Conservation (phyloP, 345 rosid genomes). For the Kernera saxatilis region DNA sequence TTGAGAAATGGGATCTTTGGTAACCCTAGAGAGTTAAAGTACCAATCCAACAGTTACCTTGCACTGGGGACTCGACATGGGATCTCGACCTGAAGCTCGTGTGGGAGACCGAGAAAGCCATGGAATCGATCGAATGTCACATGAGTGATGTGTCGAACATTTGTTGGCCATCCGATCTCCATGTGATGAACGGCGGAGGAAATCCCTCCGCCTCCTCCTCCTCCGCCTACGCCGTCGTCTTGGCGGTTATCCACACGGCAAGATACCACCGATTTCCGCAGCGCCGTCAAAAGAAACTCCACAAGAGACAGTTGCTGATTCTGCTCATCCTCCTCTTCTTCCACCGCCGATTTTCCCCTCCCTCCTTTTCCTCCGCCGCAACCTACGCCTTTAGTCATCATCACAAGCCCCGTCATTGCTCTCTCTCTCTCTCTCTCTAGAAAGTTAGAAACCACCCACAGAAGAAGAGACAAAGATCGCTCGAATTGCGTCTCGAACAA, state of each 20-base stretch:
- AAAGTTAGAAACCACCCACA: not conserved
- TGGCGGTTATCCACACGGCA: constrained; percentile 61
- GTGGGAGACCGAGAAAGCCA: constrained; percentile 90
- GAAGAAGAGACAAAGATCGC: not conserved
- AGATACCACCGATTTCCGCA: constrained; percentile 82
- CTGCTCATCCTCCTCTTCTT: constrained; percentile 50
- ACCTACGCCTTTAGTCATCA: constrained; percentile 76
- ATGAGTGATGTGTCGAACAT: constrained; percentile 81
- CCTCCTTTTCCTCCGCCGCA: constrained; percentile 50
- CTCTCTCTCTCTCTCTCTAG: too few relatives aligned
- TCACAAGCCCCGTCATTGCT: constrained; percentile 79
- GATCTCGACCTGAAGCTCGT: constrained; percentile 90
- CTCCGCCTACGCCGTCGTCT: constrained; percentile 40
- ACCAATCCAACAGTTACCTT: constrained; percentile 40
- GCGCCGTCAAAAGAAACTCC: constrained; percentile 57
- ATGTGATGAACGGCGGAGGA: constrained; percentile 51
- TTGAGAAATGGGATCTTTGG: not conserved
- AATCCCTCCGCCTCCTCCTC: constrained; percentile 31
- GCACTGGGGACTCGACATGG: constrained; percentile 95
- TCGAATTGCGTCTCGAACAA: constrained; percentile 1
- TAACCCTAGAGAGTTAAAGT: not conserved
- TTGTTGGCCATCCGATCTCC: constrained; percentile 96
- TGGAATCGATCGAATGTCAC: constrained; percentile 93
- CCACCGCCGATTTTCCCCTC: constrained; percentile 28
- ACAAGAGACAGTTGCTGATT: constrained; percentile 59